A percentile compares a stretch with the other conserved stretches of the same genome.
Evolutionary conservation across 805 yeast genomes (phyloP).

Genomic region (Pichia pseudocactophila): DNA sequence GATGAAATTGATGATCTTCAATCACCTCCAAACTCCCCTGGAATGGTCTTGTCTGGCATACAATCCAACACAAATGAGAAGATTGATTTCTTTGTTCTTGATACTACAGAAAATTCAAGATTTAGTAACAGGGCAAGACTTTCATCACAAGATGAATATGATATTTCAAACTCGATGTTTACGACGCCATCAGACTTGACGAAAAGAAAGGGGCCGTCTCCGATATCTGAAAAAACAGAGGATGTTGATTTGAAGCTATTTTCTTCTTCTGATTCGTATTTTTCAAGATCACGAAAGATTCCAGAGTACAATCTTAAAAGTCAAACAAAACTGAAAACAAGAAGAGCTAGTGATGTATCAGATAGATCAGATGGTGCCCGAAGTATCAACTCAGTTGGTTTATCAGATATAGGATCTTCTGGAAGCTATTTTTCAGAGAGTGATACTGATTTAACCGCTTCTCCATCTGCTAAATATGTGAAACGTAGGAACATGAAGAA

Average conservation of each 20-base stretch:
- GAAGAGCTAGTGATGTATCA: constrained; percentile 24
- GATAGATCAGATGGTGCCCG: constrained; percentile 14
- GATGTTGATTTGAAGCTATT: constrained; percentile 10
- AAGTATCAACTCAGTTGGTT: constrained; percentile 3
- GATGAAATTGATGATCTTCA: constrained; percentile 10
- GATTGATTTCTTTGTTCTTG: constrained; percentile 26
- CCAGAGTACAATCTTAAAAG: not conserved
- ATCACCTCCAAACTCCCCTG: constrained; percentile 27
- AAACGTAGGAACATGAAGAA: constrained; percentile 6
- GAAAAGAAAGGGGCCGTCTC: not conserved
- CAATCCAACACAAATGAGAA: constrained; percentile 16
- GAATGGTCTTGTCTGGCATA: constrained; percentile 15
- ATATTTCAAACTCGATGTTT: not conserved
- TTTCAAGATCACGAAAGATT: constrained; percentile 24
- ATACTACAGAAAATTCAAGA: not conserved
- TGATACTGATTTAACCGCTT: constrained; percentile 17
- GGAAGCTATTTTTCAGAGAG: constrained; percentile 12
- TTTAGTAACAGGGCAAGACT: not conserved
- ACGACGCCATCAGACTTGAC: not conserved
- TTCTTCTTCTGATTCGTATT: constrained; percentile 28
- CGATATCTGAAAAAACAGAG: not conserved
- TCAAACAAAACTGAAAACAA: not conserved
- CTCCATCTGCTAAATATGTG: constrained; percentile 13
- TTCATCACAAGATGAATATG: constrained; percentile 2
- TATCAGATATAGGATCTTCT: constrained; percentile 1